Percentiles rank a stretch among this genome's conserved stretches.
phyloP scores from a whole-genome alignment of 305 asterid species.

The Fraxinus albicans region DNA sequence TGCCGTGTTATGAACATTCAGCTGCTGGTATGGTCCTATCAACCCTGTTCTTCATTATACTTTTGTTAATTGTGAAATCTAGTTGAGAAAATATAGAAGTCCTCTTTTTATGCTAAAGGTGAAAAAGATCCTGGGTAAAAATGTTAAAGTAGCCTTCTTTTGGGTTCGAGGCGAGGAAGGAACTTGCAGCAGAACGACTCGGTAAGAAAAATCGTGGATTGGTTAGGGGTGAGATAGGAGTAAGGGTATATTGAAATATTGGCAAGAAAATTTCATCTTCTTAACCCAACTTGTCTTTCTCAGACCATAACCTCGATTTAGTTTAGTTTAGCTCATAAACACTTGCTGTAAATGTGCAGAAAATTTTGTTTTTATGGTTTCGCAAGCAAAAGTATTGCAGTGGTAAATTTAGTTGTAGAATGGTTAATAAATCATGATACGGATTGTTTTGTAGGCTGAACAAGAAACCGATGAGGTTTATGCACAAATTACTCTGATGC shows the following conservation, averaged over 20 bases:
- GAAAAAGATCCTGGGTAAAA: background rate
- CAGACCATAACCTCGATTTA: background rate
- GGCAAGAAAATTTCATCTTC: background rate
- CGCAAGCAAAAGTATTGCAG: background rate
- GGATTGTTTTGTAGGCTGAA: conserved; percentile 55
- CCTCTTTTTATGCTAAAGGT: background rate
- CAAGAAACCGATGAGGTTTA: conserved; percentile 72
- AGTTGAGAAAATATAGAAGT: background rate
- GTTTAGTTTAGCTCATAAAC: background rate
- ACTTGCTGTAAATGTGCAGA: background rate
- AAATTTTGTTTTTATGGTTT: conserved; percentile 4
- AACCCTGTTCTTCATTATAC: background rate
- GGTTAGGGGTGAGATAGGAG: background rate
- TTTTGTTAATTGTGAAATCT: conserved; percentile 6
- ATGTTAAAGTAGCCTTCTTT: background rate
- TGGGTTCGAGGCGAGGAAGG: background rate
- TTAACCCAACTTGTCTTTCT: background rate
- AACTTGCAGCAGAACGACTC: background rate
- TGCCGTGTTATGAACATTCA: conserved; percentile 60
- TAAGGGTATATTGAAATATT: background rate
- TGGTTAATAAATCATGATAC: conserved; percentile 9
- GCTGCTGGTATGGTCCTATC: conserved; percentile 54
- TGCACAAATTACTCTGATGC: conserved; percentile 63
- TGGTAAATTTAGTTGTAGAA: conserved; percentile 15
- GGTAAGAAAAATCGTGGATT: background rate